phyloP scores from a whole-genome alignment of 2,329 filamentous ascomycete genomes.

The Kalmusia sp. region DNA sequence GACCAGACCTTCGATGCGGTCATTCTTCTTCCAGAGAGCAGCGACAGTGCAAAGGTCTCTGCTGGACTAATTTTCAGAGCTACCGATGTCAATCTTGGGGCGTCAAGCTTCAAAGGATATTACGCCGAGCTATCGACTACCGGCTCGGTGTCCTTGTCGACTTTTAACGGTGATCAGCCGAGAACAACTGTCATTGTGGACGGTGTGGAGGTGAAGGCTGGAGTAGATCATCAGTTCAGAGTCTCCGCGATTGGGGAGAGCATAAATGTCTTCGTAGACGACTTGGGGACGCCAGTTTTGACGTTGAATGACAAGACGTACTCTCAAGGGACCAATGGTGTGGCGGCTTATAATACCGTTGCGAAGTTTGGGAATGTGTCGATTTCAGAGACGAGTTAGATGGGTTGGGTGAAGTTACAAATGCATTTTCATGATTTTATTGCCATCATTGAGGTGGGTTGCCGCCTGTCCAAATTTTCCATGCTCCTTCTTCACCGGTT shows the following conservation, averaged over 20 bases:
- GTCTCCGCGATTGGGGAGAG: slow-evolving; percentile 1
- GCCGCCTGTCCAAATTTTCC: too few species aligned
- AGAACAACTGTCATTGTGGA: not conserved
- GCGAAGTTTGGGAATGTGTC: slow-evolving; percentile 11
- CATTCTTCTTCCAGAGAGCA: not conserved
- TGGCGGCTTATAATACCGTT: not conserved
- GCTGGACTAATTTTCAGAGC: slow-evolving; percentile 7
- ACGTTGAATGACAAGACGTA: not conserved
- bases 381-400: not conserved
- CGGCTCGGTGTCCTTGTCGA: not conserved
- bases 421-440: not conserved
- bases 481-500: too few species aligned
- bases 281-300: slow-evolving; percentile 1
- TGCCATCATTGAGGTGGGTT: too few species aligned
- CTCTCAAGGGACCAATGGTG: slow-evolving; percentile 3
- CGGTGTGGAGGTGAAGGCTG: not conserved
- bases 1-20: slow-evolving; percentile 3
- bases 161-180: not conserved
- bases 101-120: slow-evolving; percentile 1
- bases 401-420: not conserved
- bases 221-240: not conserved
- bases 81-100: not conserved
- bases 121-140: slow-evolving; percentile 6
- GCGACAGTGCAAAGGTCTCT: not conserved
- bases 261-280: slow-evolving; percentile 5